Conservation (phyloP, 1,284 basidiomycete species). For the Fistulinella cinereoalba region DNA sequence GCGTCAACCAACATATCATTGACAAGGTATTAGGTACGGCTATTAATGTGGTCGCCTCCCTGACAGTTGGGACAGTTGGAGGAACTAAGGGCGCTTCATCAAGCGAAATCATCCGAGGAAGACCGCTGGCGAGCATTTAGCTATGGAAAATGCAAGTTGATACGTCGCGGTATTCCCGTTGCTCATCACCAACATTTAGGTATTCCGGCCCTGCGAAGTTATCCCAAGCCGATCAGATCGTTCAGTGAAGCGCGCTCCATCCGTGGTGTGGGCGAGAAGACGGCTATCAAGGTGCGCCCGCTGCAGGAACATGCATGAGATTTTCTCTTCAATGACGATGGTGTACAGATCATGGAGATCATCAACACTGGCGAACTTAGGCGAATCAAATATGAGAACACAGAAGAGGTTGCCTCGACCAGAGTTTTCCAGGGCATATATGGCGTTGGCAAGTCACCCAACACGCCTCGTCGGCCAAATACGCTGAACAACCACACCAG, state of each 20-base stretch:
- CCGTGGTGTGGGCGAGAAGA: conserved; percentile 68
- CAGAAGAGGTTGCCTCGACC: conserved; percentile 53
- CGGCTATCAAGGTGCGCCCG: conserved; percentile 65
- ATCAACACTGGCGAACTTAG: conserved; percentile 63
- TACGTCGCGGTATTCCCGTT: background rate
- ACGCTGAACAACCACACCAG: conserved; percentile 33
- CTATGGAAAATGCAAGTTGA: conserved; percentile 55
- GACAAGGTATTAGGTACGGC: conserved; percentile 49
- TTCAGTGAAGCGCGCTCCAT: conserved; percentile 63
- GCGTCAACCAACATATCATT: conserved; percentile 64
- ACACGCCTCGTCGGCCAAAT: background rate
- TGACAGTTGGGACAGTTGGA: conserved; percentile 46
- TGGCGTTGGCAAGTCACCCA: conserved; percentile 64
- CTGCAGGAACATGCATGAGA: no score
- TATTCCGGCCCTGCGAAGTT: conserved; percentile 50
- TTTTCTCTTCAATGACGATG: background rate
- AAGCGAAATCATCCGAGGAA: conserved; percentile 52
- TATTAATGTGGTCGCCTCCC: background rate
- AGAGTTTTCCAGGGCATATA: conserved; percentile 76
- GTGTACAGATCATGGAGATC: conserved; percentile 71
- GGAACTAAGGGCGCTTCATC: conserved; percentile 59
- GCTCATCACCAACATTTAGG: conserved; percentile 38
- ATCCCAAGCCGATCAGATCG: conserved; percentile 60
- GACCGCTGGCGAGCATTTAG: conserved; percentile 61
- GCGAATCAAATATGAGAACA: conserved; percentile 60